Base-by-base conservation (phyloP, 2,329 filamentous ascomycete genomes). In the Colletotrichum endophyticum region DNA sequence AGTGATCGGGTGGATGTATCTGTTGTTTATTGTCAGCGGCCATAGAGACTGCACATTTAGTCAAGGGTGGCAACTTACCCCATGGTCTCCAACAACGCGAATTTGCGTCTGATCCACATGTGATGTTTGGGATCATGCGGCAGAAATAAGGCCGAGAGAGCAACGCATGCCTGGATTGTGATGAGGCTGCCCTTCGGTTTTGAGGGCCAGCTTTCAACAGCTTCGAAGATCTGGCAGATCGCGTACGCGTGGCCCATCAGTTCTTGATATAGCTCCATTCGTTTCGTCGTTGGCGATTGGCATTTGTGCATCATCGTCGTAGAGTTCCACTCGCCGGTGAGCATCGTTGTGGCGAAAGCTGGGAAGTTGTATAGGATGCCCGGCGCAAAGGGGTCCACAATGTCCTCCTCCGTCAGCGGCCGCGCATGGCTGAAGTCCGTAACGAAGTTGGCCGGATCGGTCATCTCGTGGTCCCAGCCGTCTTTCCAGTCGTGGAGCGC, bases 231-330 rank as follows among this genome's bases (percentile, higher is more conserved):
- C 80, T 95, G 93, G 81, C 94, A 96, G 57, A 94, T 93, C 70
- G 91, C 89, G 79, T 94, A 91, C 2, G 95, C 94, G 73, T 94
- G 88, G 2, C 87, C 83, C 5, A 87, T 87, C 70, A 96, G 81
- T 69, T 94, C 92, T 15, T 88, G 79, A 56, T 86, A 86, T 3
- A 88, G 84, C 61, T 87, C 83, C 80, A 85, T 90, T 67, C 91
- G 84, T 3, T 90, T 88, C 66, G 91, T 86, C 73, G 90, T 85
- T 5, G 92, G 90, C 3, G 93, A 91, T 80, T 97, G 95, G 79
- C 94, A 93, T 79, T 92, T 92, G 84, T 95, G 95, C 93, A 98
- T 95, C 75, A 97, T 88, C 64, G 94, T 90, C 28, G 96, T 92
- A 9, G 94, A 94, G 82, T 95, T 92, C 88, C 95, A 95, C 82